phyloP scores from a whole-genome alignment of 305 asterid genomes.

The Fraxinus xanthoxyloides region DNA sequence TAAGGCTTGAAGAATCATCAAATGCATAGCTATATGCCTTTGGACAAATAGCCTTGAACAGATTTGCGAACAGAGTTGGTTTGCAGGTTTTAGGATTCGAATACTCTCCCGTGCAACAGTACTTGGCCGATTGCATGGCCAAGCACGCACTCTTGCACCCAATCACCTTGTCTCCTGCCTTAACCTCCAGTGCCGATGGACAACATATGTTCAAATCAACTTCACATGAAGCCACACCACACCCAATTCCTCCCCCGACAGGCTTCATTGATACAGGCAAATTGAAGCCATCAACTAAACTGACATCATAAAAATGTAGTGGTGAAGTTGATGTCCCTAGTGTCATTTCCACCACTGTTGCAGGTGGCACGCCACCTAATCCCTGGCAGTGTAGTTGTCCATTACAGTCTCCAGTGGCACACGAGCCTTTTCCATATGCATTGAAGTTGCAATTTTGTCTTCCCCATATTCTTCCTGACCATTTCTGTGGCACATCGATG shows the following conservation, averaged over 20 bases:
- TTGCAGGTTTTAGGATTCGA: slow-evolving; percentile 60
- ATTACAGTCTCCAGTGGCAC: slow-evolving; percentile 77
- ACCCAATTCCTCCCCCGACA: slow-evolving; percentile 76
- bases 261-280: slow-evolving; percentile 83
- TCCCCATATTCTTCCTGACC: slow-evolving; percentile 93
- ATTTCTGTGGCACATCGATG: slow-evolving; percentile 61
- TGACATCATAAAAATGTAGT: slow-evolving; percentile 80
- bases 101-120: slow-evolving; percentile 81
- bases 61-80: slow-evolving; percentile 65
- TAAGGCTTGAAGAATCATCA: slow-evolving; percentile 80
- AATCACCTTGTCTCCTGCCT: slow-evolving; percentile 59
- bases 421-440: slow-evolving; percentile 49
- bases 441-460: slow-evolving; percentile 64
- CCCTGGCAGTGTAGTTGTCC: slow-evolving; percentile 69
- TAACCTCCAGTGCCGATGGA: slow-evolving; percentile 77
- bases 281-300: slow-evolving; percentile 89
- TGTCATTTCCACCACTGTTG: slow-evolving; percentile 95
- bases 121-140: slow-evolving; percentile 79
- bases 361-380: slow-evolving; percentile 69
- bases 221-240: slow-evolving; percentile 81
- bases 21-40: slow-evolving; percentile 82
- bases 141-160: slow-evolving; percentile 93
- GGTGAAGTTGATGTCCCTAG: slow-evolving; percentile 67
- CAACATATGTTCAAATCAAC: slow-evolving; percentile 74
- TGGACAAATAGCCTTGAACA: slow-evolving; percentile 87